Evolutionary conservation across 2,329 filamentous ascomycete genomes (phyloP), one percentile per base, ranked within the genome.

Genomic region (Aspergillus sp.): DNA sequence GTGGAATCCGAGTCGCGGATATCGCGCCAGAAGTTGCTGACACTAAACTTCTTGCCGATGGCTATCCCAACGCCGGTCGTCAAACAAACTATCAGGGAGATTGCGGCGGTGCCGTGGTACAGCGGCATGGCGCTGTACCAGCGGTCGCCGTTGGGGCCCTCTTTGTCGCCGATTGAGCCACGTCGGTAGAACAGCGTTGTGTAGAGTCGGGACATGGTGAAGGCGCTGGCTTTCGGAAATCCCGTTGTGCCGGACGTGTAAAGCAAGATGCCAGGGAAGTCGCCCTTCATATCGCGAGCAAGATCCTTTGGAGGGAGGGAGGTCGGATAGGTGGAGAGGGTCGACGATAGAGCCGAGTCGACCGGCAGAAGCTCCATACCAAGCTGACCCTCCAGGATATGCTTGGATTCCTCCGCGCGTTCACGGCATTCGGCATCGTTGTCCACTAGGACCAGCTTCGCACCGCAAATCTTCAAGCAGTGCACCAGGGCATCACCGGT

Each of bases 161-260:
- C 42, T 6, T 34, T 47, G 20, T 58, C 52, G 6, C 39, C 33
- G 29, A 58, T 45, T 4, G 50, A 42, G 12, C 59, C 51, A 5
- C 36, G 29, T 2, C 66, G 60, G 1, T 60, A 44, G 8, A 46
- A 45, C 2, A 60, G 55, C 6, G 66, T 42, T 0, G 43, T 48
- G 29, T 64, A 63, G 4, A 69, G 49, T 27, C 70, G 65, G 2
- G 63, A 56, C 6, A 71, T 67, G 12, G 73, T 73, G 43, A 82
- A 76, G 0, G 69, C 55, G 44, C 77, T 80, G 1, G 76, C 82
- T 54, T 88, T 88, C 8, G 82, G 81, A 42, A 83, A 57, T 2
- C 82, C 82, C 0, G 82, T 86, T 1, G 82, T 86, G 22, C 82
- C 82, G 40, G 77, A 79, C 1, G 82, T 88, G 53, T 85, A 86